Conservation (phyloP, 1,284 basidiomycete genomes). For the Farysia itapuensis region DNA sequence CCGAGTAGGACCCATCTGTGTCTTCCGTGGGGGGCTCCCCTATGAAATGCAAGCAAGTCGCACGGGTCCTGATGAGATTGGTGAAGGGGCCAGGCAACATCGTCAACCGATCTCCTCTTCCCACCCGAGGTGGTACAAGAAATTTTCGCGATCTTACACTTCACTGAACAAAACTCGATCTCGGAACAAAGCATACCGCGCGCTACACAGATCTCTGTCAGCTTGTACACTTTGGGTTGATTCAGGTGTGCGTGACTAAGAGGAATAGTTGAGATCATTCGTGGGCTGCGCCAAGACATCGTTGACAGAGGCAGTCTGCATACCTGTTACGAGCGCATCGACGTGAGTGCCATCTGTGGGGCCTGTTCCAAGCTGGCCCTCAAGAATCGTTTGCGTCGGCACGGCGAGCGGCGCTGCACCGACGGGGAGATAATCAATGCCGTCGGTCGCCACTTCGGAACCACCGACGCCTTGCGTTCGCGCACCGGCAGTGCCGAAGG, state of each 20-base stretch:
- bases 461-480: slow-evolving; percentile 1
- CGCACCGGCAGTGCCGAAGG: slow-evolving; percentile 3
- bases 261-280: neutral
- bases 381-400: slow-evolving; percentile 24
- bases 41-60: too few relatives aligned
- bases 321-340: slow-evolving; percentile 19
- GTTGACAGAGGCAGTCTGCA: slow-evolving; percentile 25
- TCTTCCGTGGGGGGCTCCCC: neutral
- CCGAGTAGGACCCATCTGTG: neutral
- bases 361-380: slow-evolving; percentile 16
- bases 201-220: too few relatives aligned
- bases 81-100: too few relatives aligned
- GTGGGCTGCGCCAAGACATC: slow-evolving; percentile 9
- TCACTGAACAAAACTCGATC: too few relatives aligned
- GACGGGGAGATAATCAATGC: slow-evolving; percentile 13
- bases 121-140: too few relatives aligned
- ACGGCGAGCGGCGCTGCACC: slow-evolving; percentile 35
- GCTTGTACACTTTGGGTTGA: too few relatives aligned
- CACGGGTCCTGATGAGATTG: too few relatives aligned
- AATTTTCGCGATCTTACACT: too few relatives aligned
- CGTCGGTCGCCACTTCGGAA: slow-evolving; percentile 3
- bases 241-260: too few relatives aligned
- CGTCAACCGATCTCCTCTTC: too few relatives aligned
- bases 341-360: slow-evolving; percentile 18
- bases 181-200: too few relatives aligned